Conservation (phyloP, 805 yeast species). For the Wickerhamomyces pijperi region DNA sequence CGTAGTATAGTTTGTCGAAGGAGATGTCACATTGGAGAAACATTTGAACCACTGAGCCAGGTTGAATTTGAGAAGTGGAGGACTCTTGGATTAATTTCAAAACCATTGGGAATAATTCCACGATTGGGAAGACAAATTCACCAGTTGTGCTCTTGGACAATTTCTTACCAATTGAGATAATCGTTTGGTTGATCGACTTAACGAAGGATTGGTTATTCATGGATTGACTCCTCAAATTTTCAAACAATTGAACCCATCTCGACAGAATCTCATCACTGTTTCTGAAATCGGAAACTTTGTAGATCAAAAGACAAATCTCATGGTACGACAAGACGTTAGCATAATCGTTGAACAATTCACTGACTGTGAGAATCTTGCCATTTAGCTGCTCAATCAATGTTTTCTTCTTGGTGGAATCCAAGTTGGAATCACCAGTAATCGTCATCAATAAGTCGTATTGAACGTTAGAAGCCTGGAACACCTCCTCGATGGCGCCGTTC, state of each 20-base stretch:
- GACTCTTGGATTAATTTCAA: slow-evolving; percentile 35
- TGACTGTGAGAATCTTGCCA: slow-evolving; percentile 54
- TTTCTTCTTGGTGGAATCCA: slow-evolving; percentile 35
- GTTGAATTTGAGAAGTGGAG: not conserved
- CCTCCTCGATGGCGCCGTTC: slow-evolving; percentile 60
- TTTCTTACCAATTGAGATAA: slow-evolving; percentile 45
- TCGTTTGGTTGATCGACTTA: slow-evolving; percentile 13
- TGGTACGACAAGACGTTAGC: slow-evolving; percentile 83
- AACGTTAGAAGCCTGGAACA: slow-evolving; percentile 75
- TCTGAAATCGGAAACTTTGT: slow-evolving; percentile 77
- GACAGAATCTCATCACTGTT: slow-evolving; percentile 72
- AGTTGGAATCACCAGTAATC: slow-evolving; percentile 40
- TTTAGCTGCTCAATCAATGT: slow-evolving; percentile 46
- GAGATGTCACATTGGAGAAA: slow-evolving; percentile 55
- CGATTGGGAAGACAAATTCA: slow-evolving; percentile 73
- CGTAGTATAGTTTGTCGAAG: slow-evolving; percentile 54
- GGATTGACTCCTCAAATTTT: slow-evolving; percentile 13
- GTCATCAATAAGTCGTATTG: slow-evolving; percentile 44
- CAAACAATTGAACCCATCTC: slow-evolving; percentile 70
- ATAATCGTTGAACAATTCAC: slow-evolving; percentile 74
- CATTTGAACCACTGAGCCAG: slow-evolving; percentile 50
- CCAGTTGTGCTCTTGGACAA: slow-evolving; percentile 49
- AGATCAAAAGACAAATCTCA: slow-evolving; percentile 68
- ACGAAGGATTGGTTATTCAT: slow-evolving; percentile 7
- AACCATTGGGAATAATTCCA: slow-evolving; percentile 55